phyloP scores from a whole-genome alignment of 1,284 basidiomycete genomes.

The Pseudozyma sp. region DNA sequence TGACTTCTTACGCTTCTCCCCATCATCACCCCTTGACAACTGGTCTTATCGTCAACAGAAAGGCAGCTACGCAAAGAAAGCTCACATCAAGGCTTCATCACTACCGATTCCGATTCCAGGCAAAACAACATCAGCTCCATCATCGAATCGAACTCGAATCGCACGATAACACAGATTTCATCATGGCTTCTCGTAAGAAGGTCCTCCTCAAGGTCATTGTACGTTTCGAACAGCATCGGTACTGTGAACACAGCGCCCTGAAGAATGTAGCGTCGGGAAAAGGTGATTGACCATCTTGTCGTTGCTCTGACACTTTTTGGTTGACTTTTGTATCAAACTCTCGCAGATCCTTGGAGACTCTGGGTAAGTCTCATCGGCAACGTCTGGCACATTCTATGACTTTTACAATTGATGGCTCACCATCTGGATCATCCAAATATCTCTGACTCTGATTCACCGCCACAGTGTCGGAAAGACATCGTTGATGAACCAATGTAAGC shows the following conservation, averaged over 20 bases:
- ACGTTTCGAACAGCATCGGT: constrained; percentile 24
- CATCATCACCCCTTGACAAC: not conserved
- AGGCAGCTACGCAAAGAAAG: not conserved
- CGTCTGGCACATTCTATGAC: not conserved
- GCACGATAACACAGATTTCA: not conserved
- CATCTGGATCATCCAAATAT: no score
- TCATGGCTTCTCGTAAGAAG: constrained; percentile 75
- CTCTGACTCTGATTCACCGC: not conserved
- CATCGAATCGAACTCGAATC: not conserved
- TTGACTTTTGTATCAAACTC: not conserved
- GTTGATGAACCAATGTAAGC: constrained; percentile 93
- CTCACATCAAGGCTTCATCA: not conserved
- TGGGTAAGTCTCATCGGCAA: constrained; percentile 40
- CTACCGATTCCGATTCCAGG: not conserved
- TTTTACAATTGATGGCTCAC: no score
- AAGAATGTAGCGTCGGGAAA: no score
- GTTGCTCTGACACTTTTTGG: not conserved
- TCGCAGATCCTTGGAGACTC: constrained; percentile 64
- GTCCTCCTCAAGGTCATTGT: constrained; percentile 84
- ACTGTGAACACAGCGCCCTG: no score
- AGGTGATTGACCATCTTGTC: constrained; percentile 1
- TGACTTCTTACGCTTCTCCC: constrained; percentile 10
- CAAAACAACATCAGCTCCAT: constrained; percentile 4
- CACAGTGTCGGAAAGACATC: constrained; percentile 95
- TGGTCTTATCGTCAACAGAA: not conserved